phyloP scores from a whole-genome alignment of 768 basidiomycete genomes.

The Mrakia hoshinonis region DNA sequence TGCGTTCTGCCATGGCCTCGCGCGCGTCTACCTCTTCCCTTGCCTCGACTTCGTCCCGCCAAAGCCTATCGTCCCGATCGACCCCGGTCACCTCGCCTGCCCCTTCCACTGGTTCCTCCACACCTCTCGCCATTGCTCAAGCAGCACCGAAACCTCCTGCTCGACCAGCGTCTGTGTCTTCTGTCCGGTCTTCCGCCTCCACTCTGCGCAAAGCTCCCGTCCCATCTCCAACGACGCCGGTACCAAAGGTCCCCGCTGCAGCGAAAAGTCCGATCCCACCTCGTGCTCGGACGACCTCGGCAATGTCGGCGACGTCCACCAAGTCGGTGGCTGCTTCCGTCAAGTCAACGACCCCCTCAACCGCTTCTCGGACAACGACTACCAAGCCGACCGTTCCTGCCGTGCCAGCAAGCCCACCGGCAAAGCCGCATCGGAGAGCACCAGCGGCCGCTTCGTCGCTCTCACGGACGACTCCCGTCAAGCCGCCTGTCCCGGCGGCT shows the following conservation, averaged over 20 bases:
- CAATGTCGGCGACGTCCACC: not conserved
- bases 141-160: not conserved
- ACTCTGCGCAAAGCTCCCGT: constrained; percentile 38
- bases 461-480: not conserved
- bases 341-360: not conserved
- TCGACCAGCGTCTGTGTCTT: constrained; percentile 39
- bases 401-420: not conserved
- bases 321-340: not conserved
- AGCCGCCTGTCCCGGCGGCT: not conserved
- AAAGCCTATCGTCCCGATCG: not conserved
- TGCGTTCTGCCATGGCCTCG: not conserved
- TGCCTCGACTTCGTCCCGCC: not conserved
- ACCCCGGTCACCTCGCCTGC: not conserved
- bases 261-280: not conserved
- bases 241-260: not conserved
- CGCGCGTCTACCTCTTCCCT: constrained; percentile 2
- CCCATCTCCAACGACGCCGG: not conserved
- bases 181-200: constrained; percentile 42
- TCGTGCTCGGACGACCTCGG: not conserved
- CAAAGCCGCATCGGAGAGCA: not conserved
- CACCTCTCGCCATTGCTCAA: too few relatives aligned
- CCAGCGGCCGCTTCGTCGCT: constrained; percentile 1
- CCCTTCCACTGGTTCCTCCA: not conserved
- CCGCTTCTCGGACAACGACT: not conserved
- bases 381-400: not conserved